These are phyloP conservation scores for Exsudoporus floridanus DNA, from an alignment of 1,284 basidiomycete species.

Conservation along the genomic window DNA sequence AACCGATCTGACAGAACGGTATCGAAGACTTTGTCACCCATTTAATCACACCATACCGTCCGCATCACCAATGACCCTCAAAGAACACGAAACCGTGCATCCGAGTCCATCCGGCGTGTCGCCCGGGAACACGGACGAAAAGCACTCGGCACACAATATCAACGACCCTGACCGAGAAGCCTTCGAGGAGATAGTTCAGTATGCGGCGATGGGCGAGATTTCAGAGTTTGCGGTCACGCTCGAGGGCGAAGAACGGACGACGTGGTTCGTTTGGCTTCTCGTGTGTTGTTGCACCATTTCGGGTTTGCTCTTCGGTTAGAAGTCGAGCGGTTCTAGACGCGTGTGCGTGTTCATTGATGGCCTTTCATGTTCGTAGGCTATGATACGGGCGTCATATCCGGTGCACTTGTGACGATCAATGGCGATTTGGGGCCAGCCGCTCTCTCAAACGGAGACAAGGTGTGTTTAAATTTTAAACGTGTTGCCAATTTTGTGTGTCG, in stretches of 20 bases:
- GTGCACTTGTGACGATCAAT: conserved; percentile 72
- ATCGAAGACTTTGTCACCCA: background rate
- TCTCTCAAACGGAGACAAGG: conserved; percentile 68
- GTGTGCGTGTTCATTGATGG: background rate
- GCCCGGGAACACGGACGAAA: conserved; percentile 3
- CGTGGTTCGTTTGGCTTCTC: conserved; percentile 70
- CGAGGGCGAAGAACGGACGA: conserved; percentile 70
- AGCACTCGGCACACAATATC: background rate
- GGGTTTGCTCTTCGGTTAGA: conserved; percentile 73
- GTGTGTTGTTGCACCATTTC: conserved; percentile 68
- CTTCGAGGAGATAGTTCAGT: conserved; percentile 18
- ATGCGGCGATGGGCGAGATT: conserved; percentile 45
- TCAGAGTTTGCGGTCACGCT: conserved; percentile 60
- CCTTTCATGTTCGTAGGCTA: conserved; percentile 52
- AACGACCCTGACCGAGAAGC: conserved; percentile 2
- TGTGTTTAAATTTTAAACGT: conserved; percentile 20
- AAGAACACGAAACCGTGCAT: background rate
- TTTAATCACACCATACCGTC: background rate
- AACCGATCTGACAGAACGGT: background rate
- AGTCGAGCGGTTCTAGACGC: background rate
- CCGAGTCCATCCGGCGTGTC: background rate
- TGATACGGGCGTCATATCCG: conserved; percentile 79
- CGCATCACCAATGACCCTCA: conserved; percentile 8
- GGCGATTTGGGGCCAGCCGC: conserved; percentile 61
- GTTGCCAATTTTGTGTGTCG: no score